phyloP scores from a whole-genome alignment of 306 rosid genomes.

The Luffa aegyptiaca region DNA sequence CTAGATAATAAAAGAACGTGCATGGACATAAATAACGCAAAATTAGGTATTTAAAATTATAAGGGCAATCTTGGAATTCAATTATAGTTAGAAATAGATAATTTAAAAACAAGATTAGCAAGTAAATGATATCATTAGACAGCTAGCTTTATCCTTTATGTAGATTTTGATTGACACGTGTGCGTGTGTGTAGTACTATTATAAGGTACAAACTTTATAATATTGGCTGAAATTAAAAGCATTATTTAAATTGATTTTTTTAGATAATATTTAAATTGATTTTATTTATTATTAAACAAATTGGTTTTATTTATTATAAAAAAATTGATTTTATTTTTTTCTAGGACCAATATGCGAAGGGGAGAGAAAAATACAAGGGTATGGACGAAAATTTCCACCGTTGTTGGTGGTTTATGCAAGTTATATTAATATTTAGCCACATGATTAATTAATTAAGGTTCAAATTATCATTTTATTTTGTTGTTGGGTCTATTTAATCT shows the following conservation, averaged over 20 bases:
- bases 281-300: no score
- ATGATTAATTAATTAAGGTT: not conserved
- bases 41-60: no score
- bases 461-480: not conserved
- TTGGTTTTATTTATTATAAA: no score
- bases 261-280: no score
- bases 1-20: not conserved
- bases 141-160: not conserved
- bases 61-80: not conserved
- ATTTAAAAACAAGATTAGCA: slow-evolving; percentile 7
- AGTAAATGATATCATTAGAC: not conserved
- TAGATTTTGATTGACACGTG: not conserved
- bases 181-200: not conserved
- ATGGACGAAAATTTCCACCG: not conserved
- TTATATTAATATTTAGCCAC: not conserved
- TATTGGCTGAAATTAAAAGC: not conserved
- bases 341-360: not conserved
- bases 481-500: no score
- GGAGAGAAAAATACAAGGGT: not conserved
- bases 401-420: not conserved
- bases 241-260: not conserved
- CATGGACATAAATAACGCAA: not conserved
- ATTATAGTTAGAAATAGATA: not conserved
- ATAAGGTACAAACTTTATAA: not conserved
- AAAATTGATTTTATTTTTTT: not conserved